Evolutionary conservation across 306 rosid species (phyloP), one percentile per base, ranked within the genome.

Genomic region (Casuarina equisetifolia): DNA sequence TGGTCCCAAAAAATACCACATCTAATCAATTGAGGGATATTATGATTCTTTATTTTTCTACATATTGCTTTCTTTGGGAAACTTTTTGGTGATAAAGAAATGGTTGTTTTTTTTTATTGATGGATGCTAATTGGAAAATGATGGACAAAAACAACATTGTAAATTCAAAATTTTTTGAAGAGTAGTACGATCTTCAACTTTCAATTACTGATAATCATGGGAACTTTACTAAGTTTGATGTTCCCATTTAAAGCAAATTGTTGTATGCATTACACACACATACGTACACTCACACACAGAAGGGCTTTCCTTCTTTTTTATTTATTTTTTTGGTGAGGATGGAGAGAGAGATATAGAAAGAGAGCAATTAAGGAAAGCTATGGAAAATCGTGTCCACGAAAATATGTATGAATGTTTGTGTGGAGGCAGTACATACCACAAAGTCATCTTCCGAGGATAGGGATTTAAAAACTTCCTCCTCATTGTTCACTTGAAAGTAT

Each of bases 401-500:
- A 39, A 67, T 42, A 67, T 17, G 19, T 17, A 4, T 40, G 13
- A 25, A 67, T 17, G 50, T 42, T 42, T 67, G 46, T 32, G n/a
- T 6, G 71, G 50, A 50, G 50, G 82, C 52, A 55, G 42, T 74
- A 58, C 97, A 72, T 91, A 95, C 99, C 93, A 95, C 97, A 78
- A 82, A 91, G 83, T 91, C 91, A 81, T 92, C 88, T 61, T 95
- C 97, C 36, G 97, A 87, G 44, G 92, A 81, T 76, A 92, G 84
- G 78, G 96, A 87, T 51, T 84, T 89, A 83, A 91, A 77, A 76
- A 89, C 78, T 40, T 89, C 91, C 82, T 92, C 99, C 71, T 86
- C 78, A 12, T 73, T 87, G 87, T 92, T 95, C 83, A 88, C 89
- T 80, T 91, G 97, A 85, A 95, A 95, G 85, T 95, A 95, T 57